These are phyloP conservation scores for Trichoderma cornu-damae DNA, from an alignment of 2,329 filamentous ascomycete genomes.

Conservation along the genomic window DNA sequence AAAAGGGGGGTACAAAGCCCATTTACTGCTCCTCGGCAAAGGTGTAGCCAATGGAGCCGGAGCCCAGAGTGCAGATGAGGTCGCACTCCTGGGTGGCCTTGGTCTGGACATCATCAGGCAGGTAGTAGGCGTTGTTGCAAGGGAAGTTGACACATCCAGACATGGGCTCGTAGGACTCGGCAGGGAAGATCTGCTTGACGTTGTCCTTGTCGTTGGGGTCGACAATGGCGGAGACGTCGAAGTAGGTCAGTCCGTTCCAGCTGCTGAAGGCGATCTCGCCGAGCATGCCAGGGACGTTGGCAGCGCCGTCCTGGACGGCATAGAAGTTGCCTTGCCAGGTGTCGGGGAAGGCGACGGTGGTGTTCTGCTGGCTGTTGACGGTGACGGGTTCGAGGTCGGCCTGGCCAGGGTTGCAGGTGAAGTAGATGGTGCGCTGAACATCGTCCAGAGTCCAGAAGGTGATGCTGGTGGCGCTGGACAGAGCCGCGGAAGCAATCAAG, in stretches of 20 bases:
- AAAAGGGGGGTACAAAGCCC: too few species aligned
- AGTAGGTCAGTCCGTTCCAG: slow-evolving; percentile 47
- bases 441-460: slow-evolving; percentile 56
- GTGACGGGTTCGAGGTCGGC: slow-evolving; percentile 35
- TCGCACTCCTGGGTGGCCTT: slow-evolving; percentile 45
- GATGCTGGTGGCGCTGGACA: slow-evolving; percentile 45
- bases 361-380: slow-evolving; percentile 36
- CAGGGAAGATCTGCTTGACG: slow-evolving; percentile 52
- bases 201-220: slow-evolving; percentile 45
- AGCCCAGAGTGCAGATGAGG: slow-evolving; percentile 48
- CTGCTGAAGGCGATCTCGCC: slow-evolving; percentile 48
- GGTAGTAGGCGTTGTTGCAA: slow-evolving; percentile 51
- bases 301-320: slow-evolving; percentile 42
- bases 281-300: slow-evolving; percentile 46
- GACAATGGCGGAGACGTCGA: slow-evolving; percentile 56
- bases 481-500: slow-evolving; percentile 39
- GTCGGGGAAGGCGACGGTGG: slow-evolving; percentile 40
- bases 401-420: slow-evolving; percentile 42
- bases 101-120: slow-evolving; percentile 51
- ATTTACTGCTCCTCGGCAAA: slow-evolving; percentile 21
- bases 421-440: slow-evolving; percentile 45
- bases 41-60: slow-evolving; percentile 26
- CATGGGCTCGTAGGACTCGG: slow-evolving; percentile 32
- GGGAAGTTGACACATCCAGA: slow-evolving; percentile 51
- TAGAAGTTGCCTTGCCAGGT: slow-evolving; percentile 49